phyloP scores from a whole-genome alignment of 495 filamentous ascomycete species.

The Parathielavia appendiculata region DNA sequence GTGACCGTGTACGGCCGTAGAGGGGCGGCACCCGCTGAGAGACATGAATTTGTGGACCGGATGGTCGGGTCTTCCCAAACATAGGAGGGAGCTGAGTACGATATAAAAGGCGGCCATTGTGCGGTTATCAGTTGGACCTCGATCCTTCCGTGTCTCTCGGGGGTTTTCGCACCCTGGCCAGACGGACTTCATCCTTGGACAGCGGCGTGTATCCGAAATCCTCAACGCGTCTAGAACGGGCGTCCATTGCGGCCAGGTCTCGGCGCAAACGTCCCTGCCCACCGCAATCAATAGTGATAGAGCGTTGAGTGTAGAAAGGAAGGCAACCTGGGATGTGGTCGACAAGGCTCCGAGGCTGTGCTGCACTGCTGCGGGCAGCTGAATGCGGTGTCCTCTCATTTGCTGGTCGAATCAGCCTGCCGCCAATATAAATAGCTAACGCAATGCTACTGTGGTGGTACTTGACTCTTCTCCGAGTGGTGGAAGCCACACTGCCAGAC shows the following conservation, averaged over 20 bases:
- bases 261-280: background rate
- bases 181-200: background rate
- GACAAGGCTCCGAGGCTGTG: background rate
- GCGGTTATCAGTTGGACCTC: background rate
- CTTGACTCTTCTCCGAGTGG: too few species aligned
- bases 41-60: background rate
- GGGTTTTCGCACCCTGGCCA: background rate
- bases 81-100: slow-evolving; percentile 4
- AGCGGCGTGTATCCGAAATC: background rate
- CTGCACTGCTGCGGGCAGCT: too few species aligned
- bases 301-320: background rate
- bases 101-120: background rate
- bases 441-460: too few species aligned
- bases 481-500: too few species aligned
- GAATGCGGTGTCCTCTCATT: background rate
- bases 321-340: background rate
- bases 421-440: too few species aligned
- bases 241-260: background rate
- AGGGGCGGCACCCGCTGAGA: background rate
- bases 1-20: background rate
- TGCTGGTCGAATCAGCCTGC: background rate
- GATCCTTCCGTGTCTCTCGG: background rate
- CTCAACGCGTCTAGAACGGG: background rate
- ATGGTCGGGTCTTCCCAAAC: slow-evolving; percentile 4
- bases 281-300: background rate